Base-by-base conservation (phyloP, 495 filamentous ascomycete genomes). In the Friedmanniomyces simplex region DNA sequence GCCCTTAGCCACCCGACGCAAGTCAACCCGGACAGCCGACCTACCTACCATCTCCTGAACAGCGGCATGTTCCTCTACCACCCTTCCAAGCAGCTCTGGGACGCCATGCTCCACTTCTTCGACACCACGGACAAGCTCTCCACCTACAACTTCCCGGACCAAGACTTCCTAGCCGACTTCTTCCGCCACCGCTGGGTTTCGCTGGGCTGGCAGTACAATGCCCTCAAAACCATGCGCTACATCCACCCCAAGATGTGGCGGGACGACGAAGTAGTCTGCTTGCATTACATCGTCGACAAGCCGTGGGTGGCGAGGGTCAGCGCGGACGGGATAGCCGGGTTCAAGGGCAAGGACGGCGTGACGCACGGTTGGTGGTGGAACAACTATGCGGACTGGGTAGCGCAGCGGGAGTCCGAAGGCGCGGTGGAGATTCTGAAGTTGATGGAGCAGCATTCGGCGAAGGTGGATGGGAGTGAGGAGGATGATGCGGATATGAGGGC, bases 221-320 rank as follows among this genome's bases (percentile, higher is more conserved):
- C 77, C 5, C 65, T 81, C 48, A 80, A 80, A 59, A 78, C 77
- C 12, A 72, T 70, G 68, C 67, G 70, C 50, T 76, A 79, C 51
- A 74, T 75, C 71, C 79, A 81, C 61, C 30, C 66, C 7, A 67
- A 75, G 26, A 72, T 80, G n/a, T 81, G 79, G 79, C 66, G 68
- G 24, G 77, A 80, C 57, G 72, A 71, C 0, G 72, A 75, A 48
- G 73, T 80, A 18, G 62, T 62, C 14, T 74, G 69, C 32, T 45
- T 79, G 48, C 79, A 82, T 61, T 80, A 78, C 57, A 77, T 81
- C 64, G 74, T 79, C 8, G 76, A 80, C 46, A 81, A 82, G 66
- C 79, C 79, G n/a, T 81, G 77, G 79, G 67, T 64, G 46, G 67
- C 64, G 50, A 58, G 73, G 28, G 67, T 79, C 7, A 66, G 57